Evolutionary conservation across 2,329 filamentous ascomycete species (phyloP).

Genomic region (Uncinocarpus reesii): DNA sequence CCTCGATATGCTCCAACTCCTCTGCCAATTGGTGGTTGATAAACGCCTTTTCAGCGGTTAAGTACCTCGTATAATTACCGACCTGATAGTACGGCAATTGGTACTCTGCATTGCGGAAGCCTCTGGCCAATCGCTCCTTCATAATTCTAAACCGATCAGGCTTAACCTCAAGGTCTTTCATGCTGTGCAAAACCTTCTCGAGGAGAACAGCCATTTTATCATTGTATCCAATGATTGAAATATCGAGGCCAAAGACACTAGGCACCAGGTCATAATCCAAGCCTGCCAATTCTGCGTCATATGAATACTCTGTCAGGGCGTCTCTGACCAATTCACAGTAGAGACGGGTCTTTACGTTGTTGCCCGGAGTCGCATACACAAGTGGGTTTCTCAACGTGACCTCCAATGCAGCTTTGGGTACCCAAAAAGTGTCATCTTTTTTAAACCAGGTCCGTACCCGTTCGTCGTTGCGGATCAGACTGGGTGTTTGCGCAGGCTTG

Average conservation of each 20-base stretch:
- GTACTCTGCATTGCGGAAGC: conserved; percentile 76
- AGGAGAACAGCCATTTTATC: conserved; percentile 87
- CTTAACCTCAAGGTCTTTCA: conserved; percentile 73
- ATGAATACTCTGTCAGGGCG: conserved; percentile 82
- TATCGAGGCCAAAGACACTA: conserved; percentile 61
- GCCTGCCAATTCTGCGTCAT: conserved; percentile 88
- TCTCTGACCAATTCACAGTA: conserved; percentile 82
- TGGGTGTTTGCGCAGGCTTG: conserved; percentile 61
- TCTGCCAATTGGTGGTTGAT: conserved; percentile 68
- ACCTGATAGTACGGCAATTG: conserved; percentile 85
- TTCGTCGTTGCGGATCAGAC: conserved; percentile 74
- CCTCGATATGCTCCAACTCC: conserved; percentile 64
- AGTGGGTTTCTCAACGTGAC: conserved; percentile 71
- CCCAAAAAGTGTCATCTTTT: conserved; percentile 98
- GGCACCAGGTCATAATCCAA: conserved; percentile 70
- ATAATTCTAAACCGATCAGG: conserved; percentile 85
- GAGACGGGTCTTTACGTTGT: conserved; percentile 64
- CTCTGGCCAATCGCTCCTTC: conserved; percentile 69
- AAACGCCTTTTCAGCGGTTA: conserved; percentile 66
- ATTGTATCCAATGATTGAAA: conserved; percentile 83
- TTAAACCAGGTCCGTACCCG: conserved; percentile 86
- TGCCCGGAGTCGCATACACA: conserved; percentile 67
- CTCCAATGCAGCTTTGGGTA: conserved; percentile 81
- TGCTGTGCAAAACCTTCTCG: conserved; percentile 74
- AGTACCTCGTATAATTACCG: conserved; percentile 67